Evolutionary conservation across 306 rosid genomes (phyloP).

Genomic region (Biancaea sappan): DNA sequence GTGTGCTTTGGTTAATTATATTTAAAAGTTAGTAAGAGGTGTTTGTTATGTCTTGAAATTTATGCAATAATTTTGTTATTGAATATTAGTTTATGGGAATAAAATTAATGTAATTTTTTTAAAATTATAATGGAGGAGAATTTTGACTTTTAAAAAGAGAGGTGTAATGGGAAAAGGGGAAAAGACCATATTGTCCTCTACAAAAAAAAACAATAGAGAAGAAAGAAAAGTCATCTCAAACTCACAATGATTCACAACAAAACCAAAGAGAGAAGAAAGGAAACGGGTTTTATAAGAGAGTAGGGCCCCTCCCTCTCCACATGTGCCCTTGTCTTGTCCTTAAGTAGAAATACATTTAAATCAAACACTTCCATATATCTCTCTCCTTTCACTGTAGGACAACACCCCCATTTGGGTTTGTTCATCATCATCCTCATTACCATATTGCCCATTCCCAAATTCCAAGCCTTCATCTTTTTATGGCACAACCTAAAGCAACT

Average conservation of each 20-base stretch:
- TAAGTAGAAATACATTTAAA: conserved; percentile 66
- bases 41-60: no score
- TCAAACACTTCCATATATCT: conserved; percentile 47
- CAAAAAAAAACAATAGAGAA: conserved; percentile 17
- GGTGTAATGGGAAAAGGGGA: conserved; percentile 45
- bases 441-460: conserved; percentile 46
- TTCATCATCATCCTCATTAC: conserved; percentile 26
- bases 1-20: no score
- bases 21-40: no score
- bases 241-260: conserved; percentile 29
- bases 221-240: conserved; percentile 42
- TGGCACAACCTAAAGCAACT: neutral
- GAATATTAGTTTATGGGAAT: no score
- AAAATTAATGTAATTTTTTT: no score
- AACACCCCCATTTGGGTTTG: conserved; percentile 38
- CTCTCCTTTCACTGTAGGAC: conserved; percentile 48
- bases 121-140: conserved; percentile 3
- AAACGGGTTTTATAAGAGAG: conserved; percentile 31
- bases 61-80: no score
- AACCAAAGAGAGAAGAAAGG: conserved; percentile 8
- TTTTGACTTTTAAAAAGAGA: neutral
- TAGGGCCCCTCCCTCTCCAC: conserved; percentile 49
- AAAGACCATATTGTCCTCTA: conserved; percentile 64
- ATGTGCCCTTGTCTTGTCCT: conserved; percentile 82
- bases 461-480: conserved; percentile 4